A percentile compares a stretch with the other conserved stretches of the same genome.
Conservation (phyloP, 495 filamentous ascomycete genomes). For the Penicillium daleae region DNA sequence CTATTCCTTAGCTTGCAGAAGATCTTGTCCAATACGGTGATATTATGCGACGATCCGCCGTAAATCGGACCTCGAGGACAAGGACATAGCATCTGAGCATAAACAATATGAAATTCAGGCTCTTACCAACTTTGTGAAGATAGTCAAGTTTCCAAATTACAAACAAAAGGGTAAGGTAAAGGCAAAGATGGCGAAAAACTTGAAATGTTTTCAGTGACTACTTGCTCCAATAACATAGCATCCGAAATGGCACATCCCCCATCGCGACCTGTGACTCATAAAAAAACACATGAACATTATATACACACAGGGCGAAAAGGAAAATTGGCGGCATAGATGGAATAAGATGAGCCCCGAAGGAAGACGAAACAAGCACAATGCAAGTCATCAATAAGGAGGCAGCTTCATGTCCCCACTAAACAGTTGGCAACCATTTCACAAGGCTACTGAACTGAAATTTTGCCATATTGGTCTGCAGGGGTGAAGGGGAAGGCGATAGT, state of each 20-base stretch:
- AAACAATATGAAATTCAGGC: background rate
- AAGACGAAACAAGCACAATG: constrained; percentile 17
- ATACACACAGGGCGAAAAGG: constrained; percentile 25
- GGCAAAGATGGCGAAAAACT: constrained; percentile 1
- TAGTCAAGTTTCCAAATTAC: background rate
- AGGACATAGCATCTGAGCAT: background rate
- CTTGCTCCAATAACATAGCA: constrained; percentile 15
- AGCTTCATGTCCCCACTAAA: constrained; percentile 5
- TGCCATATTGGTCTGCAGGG: constrained; percentile 11
- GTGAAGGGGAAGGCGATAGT: constrained; percentile 8
- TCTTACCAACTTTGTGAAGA: background rate
- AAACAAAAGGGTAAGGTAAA: background rate
- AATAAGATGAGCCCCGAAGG: constrained; percentile 11
- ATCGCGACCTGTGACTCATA: constrained; percentile 14
- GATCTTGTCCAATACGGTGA: background rate
- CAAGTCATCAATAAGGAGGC: constrained; percentile 8
- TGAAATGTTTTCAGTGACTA: constrained; percentile 21
- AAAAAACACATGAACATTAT: constrained; percentile 33
- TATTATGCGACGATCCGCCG: constrained; percentile 1
- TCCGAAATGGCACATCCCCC: constrained; percentile 12
- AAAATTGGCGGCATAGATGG: constrained; percentile 9
- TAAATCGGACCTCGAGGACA: background rate
- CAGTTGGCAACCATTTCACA: background rate
- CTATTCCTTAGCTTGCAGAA: background rate
- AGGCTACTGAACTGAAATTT: constrained; percentile 12